Evolutionary conservation across 306 rosid species (phyloP).

Genomic region (Amphicarpaea edgeworthii): DNA sequence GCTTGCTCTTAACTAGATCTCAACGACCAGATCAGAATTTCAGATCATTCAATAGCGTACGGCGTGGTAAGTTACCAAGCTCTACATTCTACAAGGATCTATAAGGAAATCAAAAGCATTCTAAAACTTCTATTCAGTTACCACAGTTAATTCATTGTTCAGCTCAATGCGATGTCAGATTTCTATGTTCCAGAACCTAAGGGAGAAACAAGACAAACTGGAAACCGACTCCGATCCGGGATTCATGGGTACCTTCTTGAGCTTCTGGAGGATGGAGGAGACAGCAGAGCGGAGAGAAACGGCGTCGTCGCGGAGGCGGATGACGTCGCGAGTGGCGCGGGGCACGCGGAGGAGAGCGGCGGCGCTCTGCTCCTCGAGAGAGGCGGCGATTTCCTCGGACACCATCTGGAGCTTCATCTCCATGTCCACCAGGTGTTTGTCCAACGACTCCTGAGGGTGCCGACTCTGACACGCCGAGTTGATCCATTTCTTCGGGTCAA

Average conservation of each 20-base stretch:
- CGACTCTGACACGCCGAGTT: constrained; percentile 90
- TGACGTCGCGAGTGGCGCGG: constrained; percentile 90
- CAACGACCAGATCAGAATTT: constrained; percentile 6
- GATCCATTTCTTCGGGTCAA: constrained; percentile 95
- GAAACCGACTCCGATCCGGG: constrained; percentile 18
- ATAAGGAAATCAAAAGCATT: constrained; percentile 15
- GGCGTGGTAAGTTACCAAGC: background rate
- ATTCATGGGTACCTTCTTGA: constrained; percentile 72
- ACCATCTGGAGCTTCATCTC: constrained; percentile 97
- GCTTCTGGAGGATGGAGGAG: constrained; percentile 86
- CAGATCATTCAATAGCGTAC: background rate
- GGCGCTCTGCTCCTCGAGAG: constrained; percentile 94
- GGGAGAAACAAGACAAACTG: background rate
- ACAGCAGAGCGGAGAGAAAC: constrained; percentile 87
- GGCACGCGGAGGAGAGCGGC: constrained; percentile 93
- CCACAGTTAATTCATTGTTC: background rate
- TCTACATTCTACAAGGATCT: constrained; percentile 22
- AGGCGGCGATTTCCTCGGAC: constrained; percentile 91
- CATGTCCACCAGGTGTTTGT: constrained; percentile 82
- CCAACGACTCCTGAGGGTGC: constrained; percentile 83
- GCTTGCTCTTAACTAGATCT: constrained; percentile 16
- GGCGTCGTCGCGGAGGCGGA: constrained; percentile 94
- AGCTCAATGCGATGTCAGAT: background rate
- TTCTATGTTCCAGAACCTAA: background rate
- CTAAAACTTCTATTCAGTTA: background rate